phyloP scores from a whole-genome alignment of 441 rosid species.

The Pelargonium citronellum region DNA sequence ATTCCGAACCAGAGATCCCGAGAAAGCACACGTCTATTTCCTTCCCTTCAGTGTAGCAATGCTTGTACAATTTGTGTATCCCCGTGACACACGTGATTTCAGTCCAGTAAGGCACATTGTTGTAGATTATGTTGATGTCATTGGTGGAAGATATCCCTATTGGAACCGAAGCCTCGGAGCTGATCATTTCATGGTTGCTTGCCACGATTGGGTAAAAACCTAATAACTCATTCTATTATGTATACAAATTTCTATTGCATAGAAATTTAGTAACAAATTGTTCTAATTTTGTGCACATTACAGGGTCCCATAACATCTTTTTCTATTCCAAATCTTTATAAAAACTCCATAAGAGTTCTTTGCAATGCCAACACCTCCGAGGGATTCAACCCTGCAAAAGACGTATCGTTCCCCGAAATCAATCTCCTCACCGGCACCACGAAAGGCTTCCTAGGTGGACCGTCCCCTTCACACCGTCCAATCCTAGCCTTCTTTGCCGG shows the following conservation, averaged over 20 bases:
- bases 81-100: conserved; percentile 54
- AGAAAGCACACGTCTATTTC: conserved; percentile 61
- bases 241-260: not conserved
- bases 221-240: too few species aligned
- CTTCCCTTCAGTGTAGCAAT: conserved; percentile 73
- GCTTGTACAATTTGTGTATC: conserved; percentile 71
- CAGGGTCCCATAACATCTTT: conserved; percentile 76
- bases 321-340: conserved; percentile 46
- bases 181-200: conserved; percentile 83
- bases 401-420: conserved; percentile 74
- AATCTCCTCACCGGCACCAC: conserved; percentile 55
- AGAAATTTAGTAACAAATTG: not conserved
- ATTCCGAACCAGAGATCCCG: conserved; percentile 57
- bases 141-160: conserved; percentile 48
- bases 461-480: conserved; percentile 61
- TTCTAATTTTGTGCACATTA: not conserved
- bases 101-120: conserved; percentile 60
- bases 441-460: conserved; percentile 64
- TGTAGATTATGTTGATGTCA: conserved; percentile 49
- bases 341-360: conserved; percentile 70
- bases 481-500: conserved; percentile 90
- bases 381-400: conserved; percentile 68
- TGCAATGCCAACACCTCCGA: conserved; percentile 94
- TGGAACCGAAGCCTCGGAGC: conserved; percentile 87
- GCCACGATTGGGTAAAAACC: conserved; percentile 79